Evolutionary conservation across 2,329 filamentous ascomycete genomes (phyloP).

Genomic region (Fonsecaea erecta): DNA sequence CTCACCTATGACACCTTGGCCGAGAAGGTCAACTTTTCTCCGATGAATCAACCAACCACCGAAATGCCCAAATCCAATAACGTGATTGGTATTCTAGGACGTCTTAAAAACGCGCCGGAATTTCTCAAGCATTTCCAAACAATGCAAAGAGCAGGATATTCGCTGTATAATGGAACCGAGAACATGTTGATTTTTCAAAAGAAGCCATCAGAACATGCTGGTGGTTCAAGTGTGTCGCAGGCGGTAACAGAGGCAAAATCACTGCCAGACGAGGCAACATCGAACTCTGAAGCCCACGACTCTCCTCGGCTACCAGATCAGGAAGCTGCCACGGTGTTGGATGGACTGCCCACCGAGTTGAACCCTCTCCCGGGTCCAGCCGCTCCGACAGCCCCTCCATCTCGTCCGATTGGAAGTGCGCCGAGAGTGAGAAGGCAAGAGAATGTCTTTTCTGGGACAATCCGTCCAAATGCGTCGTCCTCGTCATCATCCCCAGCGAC

Average conservation of each 20-base stretch:
- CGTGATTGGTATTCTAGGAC: slow-evolving; percentile 45
- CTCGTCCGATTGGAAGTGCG: slow-evolving; percentile 8
- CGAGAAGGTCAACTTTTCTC: slow-evolving; percentile 30
- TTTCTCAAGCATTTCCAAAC: slow-evolving; percentile 48
- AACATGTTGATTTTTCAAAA: slow-evolving; percentile 40
- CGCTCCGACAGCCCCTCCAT: slow-evolving; percentile 30
- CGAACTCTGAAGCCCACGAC: neutral
- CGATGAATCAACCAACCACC: slow-evolving; percentile 24
- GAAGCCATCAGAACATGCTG: slow-evolving; percentile 11
- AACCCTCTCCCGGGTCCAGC: slow-evolving; percentile 29
- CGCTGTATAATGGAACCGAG: slow-evolving; percentile 48
- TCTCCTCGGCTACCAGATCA: neutral
- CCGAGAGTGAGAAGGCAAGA: slow-evolving; percentile 34
- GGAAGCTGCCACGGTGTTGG: slow-evolving; percentile 32
- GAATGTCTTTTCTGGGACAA: slow-evolving; percentile 36
- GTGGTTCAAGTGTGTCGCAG: neutral
- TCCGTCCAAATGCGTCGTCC: slow-evolving; percentile 19
- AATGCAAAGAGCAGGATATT: slow-evolving; percentile 48
- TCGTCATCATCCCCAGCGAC: neutral
- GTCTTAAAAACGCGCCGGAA: slow-evolving; percentile 47
- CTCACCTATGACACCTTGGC: slow-evolving; percentile 35
- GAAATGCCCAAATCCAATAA: slow-evolving; percentile 21
- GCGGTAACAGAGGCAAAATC: neutral
- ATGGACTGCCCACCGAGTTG: slow-evolving; percentile 31
- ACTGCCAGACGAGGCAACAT: neutral